Percentiles rank a stretch among this genome's conserved stretches.
These are phyloP conservation scores for Rhizophlyctis rosea DNA, from an alignment of 192 early-diverging fungal genomes.

Conservation along the genomic window DNA sequence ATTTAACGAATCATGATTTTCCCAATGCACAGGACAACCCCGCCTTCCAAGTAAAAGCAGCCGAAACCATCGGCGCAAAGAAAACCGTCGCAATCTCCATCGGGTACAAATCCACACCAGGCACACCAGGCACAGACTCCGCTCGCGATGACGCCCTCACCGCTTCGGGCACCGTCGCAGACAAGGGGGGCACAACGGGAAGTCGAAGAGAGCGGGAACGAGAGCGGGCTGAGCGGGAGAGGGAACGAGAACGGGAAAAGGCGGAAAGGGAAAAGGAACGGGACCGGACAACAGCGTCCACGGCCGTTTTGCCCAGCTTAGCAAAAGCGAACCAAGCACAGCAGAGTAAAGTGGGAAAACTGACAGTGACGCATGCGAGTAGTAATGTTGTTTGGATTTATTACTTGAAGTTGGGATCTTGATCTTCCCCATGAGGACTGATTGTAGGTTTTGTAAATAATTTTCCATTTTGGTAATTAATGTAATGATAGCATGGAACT, in stretches of 20 bases:
- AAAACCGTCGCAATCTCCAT: slow-evolving; percentile 50
- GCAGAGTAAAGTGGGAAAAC: slow-evolving; percentile 43
- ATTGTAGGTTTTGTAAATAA: too few relatives aligned
- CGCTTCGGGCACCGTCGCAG: background rate
- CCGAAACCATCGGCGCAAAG: slow-evolving; percentile 51
- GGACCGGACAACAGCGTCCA: background rate
- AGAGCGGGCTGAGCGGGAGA: background rate
- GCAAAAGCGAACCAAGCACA: background rate
- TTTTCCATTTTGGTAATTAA: too few relatives aligned
- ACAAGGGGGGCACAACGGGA: background rate
- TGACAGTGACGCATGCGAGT: slow-evolving; percentile 41
- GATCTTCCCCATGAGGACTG: too few relatives aligned
- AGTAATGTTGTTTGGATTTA: slow-evolving; percentile 48
- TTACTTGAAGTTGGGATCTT: slow-evolving; percentile 27
- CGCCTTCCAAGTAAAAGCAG: slow-evolving; percentile 50
- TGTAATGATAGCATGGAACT: too few relatives aligned
- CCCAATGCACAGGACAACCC: slow-evolving; percentile 49
- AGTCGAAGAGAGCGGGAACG: background rate
- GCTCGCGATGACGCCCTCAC: background rate
- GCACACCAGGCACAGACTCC: background rate
- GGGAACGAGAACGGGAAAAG: background rate
- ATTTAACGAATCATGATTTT: slow-evolving; percentile 3
- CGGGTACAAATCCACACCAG: slow-evolving; percentile 30
- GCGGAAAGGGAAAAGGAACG: slow-evolving; percentile 9
- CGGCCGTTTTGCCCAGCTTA: slow-evolving; percentile 1